phyloP scores from a whole-genome alignment of 805 yeast genomes.

The Pichia nanzhaoensis region DNA sequence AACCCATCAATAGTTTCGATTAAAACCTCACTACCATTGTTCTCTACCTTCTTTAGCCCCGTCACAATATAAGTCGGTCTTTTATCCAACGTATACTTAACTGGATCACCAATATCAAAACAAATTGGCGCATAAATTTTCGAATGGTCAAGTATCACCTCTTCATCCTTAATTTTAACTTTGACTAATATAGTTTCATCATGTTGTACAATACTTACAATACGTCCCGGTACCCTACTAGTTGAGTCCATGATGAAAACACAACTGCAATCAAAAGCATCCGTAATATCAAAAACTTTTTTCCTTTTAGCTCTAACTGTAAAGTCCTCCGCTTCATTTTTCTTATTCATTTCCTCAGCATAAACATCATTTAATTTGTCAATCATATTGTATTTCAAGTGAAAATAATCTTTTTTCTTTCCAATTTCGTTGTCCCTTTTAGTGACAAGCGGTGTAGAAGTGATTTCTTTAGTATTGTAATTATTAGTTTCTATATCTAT shows the following conservation, averaged over 20 bases:
- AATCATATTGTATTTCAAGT: background rate
- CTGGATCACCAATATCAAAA: conserved; percentile 15
- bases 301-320: background rate
- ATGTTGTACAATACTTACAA: background rate
- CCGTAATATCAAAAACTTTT: background rate
- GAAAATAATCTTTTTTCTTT: background rate
- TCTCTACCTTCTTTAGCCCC: conserved; percentile 10
- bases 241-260: conserved; percentile 1
- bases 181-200: background rate
- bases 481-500: conserved; percentile 2
- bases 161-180: conserved; percentile 2
- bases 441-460: conserved; percentile 1
- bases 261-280: conserved; percentile 1
- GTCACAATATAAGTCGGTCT: conserved; percentile 12
- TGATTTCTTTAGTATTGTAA: background rate
- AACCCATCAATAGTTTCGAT: conserved; percentile 14
- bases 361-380: background rate
- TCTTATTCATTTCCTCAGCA: background rate
- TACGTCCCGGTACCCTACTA: conserved; percentile 1
- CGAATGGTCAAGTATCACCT: conserved; percentile 2
- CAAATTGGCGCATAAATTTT: conserved; percentile 18
- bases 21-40: background rate
- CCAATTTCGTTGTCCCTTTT: background rate
- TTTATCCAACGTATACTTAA: conserved; percentile 8
- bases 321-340: background rate